Conservation (phyloP, 2,329 filamentous ascomycete genomes). For the Sclerotinia trifoliorum region DNA sequence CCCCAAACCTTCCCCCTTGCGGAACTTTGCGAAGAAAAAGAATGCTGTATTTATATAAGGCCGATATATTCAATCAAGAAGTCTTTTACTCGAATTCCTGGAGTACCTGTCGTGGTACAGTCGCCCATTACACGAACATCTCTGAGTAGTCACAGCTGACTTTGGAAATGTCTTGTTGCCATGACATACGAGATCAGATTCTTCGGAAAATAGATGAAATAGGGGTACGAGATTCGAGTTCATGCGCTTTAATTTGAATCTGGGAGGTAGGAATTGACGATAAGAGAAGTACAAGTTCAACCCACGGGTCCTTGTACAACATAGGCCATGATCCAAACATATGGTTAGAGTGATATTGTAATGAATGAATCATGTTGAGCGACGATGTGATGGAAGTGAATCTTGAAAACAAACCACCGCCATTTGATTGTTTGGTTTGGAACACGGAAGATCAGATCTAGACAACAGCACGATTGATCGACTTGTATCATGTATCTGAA, state of each 20-base stretch:
- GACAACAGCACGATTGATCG: not conserved
- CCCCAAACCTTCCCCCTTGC: not conserved
- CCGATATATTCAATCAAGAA: not conserved
- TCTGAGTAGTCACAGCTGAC: not conserved
- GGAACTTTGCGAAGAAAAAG: not conserved
- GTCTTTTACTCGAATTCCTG: not conserved
- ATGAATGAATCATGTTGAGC: not conserved
- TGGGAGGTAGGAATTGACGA: conserved; percentile 4
- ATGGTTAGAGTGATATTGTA: not conserved
- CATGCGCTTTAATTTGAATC: not conserved
- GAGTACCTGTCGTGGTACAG: not conserved
- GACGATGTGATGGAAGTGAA: not conserved
- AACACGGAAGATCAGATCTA: not conserved
- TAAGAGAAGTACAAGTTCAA: not conserved
- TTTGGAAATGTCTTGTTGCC: not conserved
- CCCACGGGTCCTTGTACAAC: not conserved
- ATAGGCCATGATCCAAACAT: not conserved
- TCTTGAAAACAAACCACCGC: no score
- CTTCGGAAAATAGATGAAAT: not conserved
- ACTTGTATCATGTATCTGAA: not conserved
- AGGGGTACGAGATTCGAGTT: not conserved
- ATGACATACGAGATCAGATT: not conserved
- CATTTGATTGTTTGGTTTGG: not conserved
- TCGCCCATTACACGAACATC: not conserved
- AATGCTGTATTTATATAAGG: not conserved